Evolutionary conservation across 495 filamentous ascomycete genomes (phyloP).

Genomic region (Entonaema liquescens): DNA sequence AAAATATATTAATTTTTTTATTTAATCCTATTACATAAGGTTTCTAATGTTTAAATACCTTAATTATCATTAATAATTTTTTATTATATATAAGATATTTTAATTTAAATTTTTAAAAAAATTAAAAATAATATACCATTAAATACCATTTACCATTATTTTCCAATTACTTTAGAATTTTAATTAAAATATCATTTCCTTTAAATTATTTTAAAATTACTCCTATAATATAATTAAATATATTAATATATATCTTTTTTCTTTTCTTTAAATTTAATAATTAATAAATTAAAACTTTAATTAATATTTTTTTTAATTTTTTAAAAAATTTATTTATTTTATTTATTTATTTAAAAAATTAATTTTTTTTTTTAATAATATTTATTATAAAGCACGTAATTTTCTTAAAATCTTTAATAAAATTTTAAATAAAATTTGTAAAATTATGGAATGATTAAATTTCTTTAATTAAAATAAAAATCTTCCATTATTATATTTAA

Average conservation of each 20-base stretch:
- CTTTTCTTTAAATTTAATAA: not conserved
- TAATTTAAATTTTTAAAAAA: not conserved
- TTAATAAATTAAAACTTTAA: not conserved
- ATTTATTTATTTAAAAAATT: no score
- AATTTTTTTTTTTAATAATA: not conserved
- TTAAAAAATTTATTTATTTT: not conserved
- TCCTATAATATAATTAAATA: not conserved
- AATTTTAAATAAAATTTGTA: not conserved
- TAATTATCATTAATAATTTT: not conserved
- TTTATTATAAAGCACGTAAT: not conserved
- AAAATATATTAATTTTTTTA: not conserved
- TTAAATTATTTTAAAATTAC: not conserved
- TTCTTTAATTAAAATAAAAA: not conserved
- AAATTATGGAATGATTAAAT: not conserved
- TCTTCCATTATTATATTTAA: not conserved
- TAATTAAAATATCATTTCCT: no score
- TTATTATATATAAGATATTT: not conserved
- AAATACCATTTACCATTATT: not conserved
- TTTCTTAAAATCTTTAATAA: not conserved
- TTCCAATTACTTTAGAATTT: not conserved
- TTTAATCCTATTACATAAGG: not conserved
- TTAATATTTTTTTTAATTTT: not conserved
- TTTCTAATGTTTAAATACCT: not conserved
- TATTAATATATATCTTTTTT: not conserved
- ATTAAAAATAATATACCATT: no score